Evolutionary conservation across 768 basidiomycete species (phyloP), one percentile per base, ranked within the genome.

Genomic region (Panellus pusillus): DNA sequence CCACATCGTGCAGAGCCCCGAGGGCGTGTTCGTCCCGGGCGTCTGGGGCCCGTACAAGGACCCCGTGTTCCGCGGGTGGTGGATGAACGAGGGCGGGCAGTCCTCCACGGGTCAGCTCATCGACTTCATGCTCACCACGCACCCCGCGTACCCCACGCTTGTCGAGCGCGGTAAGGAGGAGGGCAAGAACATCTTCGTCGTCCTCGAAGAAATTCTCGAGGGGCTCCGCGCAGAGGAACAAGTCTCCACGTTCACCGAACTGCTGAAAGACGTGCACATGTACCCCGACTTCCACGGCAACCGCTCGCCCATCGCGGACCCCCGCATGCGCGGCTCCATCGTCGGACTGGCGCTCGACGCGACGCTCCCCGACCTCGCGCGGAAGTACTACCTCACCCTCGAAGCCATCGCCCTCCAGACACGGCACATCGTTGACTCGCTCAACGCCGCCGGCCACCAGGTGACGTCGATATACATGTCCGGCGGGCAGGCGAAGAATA

Each of bases 21-120:
- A 91, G 50, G 88, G 87, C 1, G 80, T 93, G 8, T 93, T 95
- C 60, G 96, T 98, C 2, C 79, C 86, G 29, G 93, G 97, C 1
- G 88, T 97, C 18, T 97, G 93, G 93, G 92, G 92, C 0, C n/a
- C 91, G 1, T 93, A 93, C 68, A 88, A 81, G 83, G 87, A 98
- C 65, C 86, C 93, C 6, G 79, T 95, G 29, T 94, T 98, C 72
- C 86, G 86, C 39, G 93, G 87, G 15, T 95, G 92, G 88, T 99
- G 96, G 97, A 97, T 98, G 93, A 99, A 95, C 65, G 97, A 99
- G 71, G 97, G 96, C 36, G 97, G 97, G 2, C 97, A 99, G 71
- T 97, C 94, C 8, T 95, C n/a, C 1, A 99, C 97, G 0, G 97
- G 97, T 15, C 92, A 92, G 86, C 79, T 98, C 9, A 93, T 99